Percentiles rank a stretch among this genome's conserved stretches.
Conservation (phyloP, 75 land plant species). For the Pinus tabuliformis region DNA sequence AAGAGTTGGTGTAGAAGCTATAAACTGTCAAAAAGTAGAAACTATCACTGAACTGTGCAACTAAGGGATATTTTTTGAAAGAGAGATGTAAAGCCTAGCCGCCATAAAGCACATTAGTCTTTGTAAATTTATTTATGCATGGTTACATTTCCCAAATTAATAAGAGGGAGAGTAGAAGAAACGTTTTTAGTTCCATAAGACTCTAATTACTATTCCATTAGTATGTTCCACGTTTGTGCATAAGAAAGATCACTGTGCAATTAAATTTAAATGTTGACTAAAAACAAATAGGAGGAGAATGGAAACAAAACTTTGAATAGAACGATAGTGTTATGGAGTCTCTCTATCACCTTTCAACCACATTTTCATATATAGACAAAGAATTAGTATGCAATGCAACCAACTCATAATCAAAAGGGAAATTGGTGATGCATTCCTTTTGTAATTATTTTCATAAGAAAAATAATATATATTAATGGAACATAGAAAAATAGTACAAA, state of each 20-base stretch:
- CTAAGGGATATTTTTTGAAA: background rate
- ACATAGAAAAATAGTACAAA: too few relatives aligned
- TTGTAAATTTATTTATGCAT: background rate
- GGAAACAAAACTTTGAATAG: background rate
- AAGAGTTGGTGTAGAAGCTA: conserved; percentile 94
- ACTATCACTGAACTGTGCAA: background rate
- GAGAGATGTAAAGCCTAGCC: background rate
- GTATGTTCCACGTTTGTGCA: too few relatives aligned
- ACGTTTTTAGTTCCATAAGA: background rate
- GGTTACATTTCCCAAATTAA: background rate
- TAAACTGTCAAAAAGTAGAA: conserved; percentile 48
- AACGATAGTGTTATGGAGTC: background rate
- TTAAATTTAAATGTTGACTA: background rate
- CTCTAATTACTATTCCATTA: background rate
- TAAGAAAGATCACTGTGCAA: background rate
- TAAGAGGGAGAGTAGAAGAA: background rate
- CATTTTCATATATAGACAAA: too few relatives aligned
- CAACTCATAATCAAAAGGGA: too few relatives aligned
- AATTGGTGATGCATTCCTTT: too few relatives aligned
- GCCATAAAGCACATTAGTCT: background rate
- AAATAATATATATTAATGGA: too few relatives aligned
- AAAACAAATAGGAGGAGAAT: background rate
- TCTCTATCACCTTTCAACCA: too few relatives aligned
- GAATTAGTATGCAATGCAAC: too few relatives aligned
- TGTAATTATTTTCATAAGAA: too few relatives aligned